Conservation (phyloP, 352 stramenopile species). For the Phytophthora brassicae region DNA sequence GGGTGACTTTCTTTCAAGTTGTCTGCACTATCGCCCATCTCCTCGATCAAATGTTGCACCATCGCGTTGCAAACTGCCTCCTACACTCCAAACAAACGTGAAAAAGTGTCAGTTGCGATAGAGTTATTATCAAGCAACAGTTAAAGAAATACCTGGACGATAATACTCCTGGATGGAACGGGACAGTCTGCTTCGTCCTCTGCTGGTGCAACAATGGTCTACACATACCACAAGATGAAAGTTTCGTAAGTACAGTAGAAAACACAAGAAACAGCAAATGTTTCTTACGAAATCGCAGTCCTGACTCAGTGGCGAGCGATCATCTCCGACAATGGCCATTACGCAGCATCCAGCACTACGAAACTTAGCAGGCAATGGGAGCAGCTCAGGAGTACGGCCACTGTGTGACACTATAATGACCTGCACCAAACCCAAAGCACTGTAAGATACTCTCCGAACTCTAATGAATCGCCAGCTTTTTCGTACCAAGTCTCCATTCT, state of each 20-base stretch:
- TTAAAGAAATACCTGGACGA: conserved; percentile 55
- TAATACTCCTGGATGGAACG: conserved; percentile 76
- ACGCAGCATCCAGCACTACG: conserved; percentile 38
- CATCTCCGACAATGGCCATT: conserved; percentile 54
- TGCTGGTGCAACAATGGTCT: conserved; percentile 51
- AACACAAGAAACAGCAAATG: not conserved
- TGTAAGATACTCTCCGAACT: not conserved
- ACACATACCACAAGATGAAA: not conserved
- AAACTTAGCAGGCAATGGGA: conserved; percentile 52
- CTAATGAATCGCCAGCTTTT: not conserved
- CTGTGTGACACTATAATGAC: conserved; percentile 77
- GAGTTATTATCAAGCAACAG: no score
- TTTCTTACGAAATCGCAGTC: conserved; percentile 41
- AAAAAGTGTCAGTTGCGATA: not conserved
- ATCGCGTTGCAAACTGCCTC: conserved; percentile 78
- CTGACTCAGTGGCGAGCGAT: conserved; percentile 34
- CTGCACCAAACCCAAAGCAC: conserved; percentile 15
- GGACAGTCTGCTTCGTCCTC: conserved; percentile 50
- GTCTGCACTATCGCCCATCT: conserved; percentile 25
- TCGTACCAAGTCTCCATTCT: conserved; percentile 56
- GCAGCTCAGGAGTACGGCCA: conserved; percentile 62
- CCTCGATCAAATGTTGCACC: conserved; percentile 57
- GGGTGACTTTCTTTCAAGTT: conserved; percentile 66
- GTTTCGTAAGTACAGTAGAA: not conserved
- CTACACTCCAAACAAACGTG: conserved; percentile 24